Percentiles rank a stretch among this genome's conserved stretches.
Conservation (phyloP, 2,329 filamentous ascomycete genomes). For the Anisogramma anomala region DNA sequence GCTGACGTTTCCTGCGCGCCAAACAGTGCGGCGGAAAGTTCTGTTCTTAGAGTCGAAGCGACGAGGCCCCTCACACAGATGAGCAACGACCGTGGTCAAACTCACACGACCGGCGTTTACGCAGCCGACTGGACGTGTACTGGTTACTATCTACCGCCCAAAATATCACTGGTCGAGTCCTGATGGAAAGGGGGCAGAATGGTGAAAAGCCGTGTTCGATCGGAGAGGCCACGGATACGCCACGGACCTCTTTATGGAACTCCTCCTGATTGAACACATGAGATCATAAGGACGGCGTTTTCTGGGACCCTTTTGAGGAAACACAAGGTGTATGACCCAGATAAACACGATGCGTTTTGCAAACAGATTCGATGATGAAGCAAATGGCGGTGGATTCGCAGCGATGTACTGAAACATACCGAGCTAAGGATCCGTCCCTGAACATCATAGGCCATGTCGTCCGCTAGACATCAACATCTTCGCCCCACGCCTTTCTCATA, state of each 20-base stretch:
- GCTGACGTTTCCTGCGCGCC: neutral
- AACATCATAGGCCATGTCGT: neutral
- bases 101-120: neutral
- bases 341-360: neutral
- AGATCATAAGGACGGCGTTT: no score
- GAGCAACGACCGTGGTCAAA: neutral
- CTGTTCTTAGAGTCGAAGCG: slow-evolving; percentile 91
- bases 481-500: neutral
- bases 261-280: no score
- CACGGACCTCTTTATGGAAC: no score
- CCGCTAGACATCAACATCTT: neutral
- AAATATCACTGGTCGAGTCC: no score
- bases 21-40: slow-evolving; percentile 79
- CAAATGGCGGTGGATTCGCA: slow-evolving; percentile 1
- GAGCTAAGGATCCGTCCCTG: neutral
- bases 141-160: neutral
- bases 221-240: no score
- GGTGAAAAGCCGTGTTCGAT: no score
- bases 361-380: neutral
- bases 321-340: no score
- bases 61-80: slow-evolving; percentile 32
- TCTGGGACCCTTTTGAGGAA: no score
- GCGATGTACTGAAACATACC: neutral
- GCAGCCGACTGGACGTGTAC: neutral
- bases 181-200: no score